A percentile compares a stretch with the other conserved stretches of the same genome.
These are phyloP conservation scores for Colletotrichum magnum DNA, from an alignment of 2,329 filamentous ascomycete species.

Conservation along the genomic window DNA sequence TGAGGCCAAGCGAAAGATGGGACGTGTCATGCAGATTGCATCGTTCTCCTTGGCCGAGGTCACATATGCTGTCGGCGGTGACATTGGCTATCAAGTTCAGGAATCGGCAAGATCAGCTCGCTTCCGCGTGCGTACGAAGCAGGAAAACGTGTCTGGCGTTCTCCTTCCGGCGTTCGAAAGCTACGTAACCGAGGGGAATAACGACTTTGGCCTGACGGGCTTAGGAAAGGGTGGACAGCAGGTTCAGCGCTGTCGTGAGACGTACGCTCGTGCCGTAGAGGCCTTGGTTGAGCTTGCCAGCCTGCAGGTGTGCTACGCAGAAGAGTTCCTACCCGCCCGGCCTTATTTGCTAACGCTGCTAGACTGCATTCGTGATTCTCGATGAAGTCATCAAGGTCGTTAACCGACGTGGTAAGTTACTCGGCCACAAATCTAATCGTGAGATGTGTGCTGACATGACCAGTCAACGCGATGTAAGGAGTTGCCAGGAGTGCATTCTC, in stretches of 20 bases:
- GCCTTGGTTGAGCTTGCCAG: constrained; percentile 95
- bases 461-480: constrained; percentile 91
- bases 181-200: constrained; percentile 88
- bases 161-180: constrained; percentile 94
- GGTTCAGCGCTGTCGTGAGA: constrained; percentile 94
- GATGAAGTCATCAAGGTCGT: constrained; percentile 99
- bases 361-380: constrained; percentile 96
- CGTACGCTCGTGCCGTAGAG: constrained; percentile 95
- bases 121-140: constrained; percentile 93
- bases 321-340: background rate
- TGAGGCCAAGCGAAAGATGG: constrained; percentile 99
- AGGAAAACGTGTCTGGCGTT: constrained; percentile 98
- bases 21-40: constrained; percentile 98
- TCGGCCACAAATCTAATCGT: constrained; percentile 18
- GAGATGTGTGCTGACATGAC: constrained; percentile 21
- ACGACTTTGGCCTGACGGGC: constrained; percentile 96
- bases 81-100: constrained; percentile 97
- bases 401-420: constrained; percentile 83
- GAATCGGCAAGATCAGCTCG: constrained; percentile 94
- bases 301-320: constrained; percentile 72
- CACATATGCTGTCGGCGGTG: constrained; percentile 94
- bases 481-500: no score
- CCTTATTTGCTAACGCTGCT: constrained; percentile 33
- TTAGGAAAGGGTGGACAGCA: constrained; percentile 98
- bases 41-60: constrained; percentile 98